Base-by-base conservation (phyloP, 2,329 filamentous ascomycete genomes). In the Tolypocladium sp. region DNA sequence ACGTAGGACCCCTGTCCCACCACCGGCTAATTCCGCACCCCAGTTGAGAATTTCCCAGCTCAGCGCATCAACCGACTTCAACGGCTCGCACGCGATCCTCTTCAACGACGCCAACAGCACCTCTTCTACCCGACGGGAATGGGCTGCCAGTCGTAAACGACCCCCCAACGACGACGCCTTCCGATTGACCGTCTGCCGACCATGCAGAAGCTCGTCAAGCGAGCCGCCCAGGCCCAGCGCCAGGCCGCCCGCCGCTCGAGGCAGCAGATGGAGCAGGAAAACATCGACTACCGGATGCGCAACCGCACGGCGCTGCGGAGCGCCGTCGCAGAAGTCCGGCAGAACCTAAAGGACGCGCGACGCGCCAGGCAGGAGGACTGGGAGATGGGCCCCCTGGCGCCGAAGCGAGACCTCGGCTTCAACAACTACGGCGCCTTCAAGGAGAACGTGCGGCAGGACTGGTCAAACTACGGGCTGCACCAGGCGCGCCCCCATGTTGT, bases 351-450 rank as follows among this genome's bases (percentile, higher is more conserved):
- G 56, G 70, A 75, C 46, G 77, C 79, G 53, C 74, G 76, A 40
- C 70, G 77, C 63, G 79, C 81, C 56, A 82, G 89, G 57, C 82
- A 81, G 61, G 89, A 96, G 70, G 87, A 93, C 72, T 96, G 89
- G 85, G 78, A 88, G 63, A 74, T 91, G 64, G 93, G 92, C 0
- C 83, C 89, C 10, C 70, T 96, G 63, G 88, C 91, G 3, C 92
- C 92, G 2, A 88, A 87, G 70, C 82, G 87, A 66, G 88, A 94
- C 73, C 76, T 87, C 44, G 89, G 88, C 61, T 76, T 80, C 65
- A 79, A 81, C 55, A 78, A 74, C 33, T 88, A 86, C 68, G 91
- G 86, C 62, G 80, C 88, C 63, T 62, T 74, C 59, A 66, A 69
- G 38, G 73, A 76, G 61, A 67, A 68, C 27, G 66, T 70, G 57